Evolutionary conservation across 768 basidiomycete genomes (phyloP).

Genomic region (Pulveroboletus frians): DNA sequence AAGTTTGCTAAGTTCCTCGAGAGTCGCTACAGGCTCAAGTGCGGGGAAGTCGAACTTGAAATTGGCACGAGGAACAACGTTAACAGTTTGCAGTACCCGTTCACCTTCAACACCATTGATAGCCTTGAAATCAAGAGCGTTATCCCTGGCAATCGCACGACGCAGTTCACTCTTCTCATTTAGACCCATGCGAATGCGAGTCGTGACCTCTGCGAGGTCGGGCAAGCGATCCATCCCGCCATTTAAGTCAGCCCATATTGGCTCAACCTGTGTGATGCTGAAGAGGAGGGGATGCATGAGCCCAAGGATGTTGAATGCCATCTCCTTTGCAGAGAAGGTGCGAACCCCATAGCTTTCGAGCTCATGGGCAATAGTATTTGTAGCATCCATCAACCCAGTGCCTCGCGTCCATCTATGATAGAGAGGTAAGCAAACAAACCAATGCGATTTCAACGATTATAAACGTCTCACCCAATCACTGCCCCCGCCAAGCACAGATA

Average conservation of each 20-base stretch:
- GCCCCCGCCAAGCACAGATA: conserved; percentile 97
- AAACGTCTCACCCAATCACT: conserved; percentile 78
- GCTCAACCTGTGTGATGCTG: conserved; percentile 99
- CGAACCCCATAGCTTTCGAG: conserved; percentile 90
- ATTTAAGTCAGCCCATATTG: conserved; percentile 98
- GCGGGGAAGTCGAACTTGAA: conserved; percentile 93
- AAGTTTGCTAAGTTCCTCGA: conserved; percentile 71
- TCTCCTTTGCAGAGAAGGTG: conserved; percentile 99
- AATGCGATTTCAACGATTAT: conserved; percentile 5
- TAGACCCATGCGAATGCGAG: conserved; percentile 75
- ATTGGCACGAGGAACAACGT: conserved; percentile 95
- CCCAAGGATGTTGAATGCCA: conserved; percentile 99
- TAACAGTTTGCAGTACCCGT: conserved; percentile 84
- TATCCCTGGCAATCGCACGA: conserved; percentile 89
- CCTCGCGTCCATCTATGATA: conserved; percentile 87
- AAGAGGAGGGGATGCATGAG: conserved; percentile 99
- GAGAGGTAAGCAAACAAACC: conserved; percentile 5
- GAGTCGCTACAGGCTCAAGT: conserved; percentile 65
- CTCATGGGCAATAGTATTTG: conserved; percentile 90
- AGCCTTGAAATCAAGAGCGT: conserved; percentile 91
- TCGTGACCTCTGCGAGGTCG: conserved; percentile 88
- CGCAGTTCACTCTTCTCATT: conserved; percentile 88
- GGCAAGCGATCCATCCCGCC: conserved; percentile 98
- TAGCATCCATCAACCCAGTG: conserved; percentile 94
- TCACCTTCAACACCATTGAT: conserved; percentile 89